phyloP scores from a whole-genome alignment of 108 stramenopile genomes.

The Stephanodiscus minutulus region DNA sequence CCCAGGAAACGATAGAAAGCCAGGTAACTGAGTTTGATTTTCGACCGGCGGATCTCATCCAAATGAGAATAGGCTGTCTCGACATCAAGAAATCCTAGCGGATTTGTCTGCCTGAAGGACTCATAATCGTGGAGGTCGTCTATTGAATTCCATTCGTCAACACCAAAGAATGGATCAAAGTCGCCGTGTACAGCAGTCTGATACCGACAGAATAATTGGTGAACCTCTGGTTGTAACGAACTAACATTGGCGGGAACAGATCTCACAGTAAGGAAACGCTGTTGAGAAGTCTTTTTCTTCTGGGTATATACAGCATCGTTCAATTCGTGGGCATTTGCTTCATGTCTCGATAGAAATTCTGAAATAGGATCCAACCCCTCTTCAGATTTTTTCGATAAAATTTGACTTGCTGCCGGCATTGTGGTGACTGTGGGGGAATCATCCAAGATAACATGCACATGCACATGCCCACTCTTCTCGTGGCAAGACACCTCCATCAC shows the following conservation, averaged over 20 bases:
- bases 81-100: constrained; percentile 38
- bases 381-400: background rate
- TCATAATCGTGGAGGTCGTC: constrained; percentile 29
- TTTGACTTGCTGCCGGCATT: background rate
- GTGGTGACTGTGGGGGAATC: constrained; percentile 6
- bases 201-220: constrained; percentile 67
- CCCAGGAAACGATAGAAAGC: constrained; percentile 77
- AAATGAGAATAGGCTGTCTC: constrained; percentile 53
- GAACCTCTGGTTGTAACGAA: constrained; percentile 76
- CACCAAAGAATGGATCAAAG: constrained; percentile 61
- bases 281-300: constrained; percentile 12
- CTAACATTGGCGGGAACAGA: constrained; percentile 71
- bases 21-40: constrained; percentile 37
- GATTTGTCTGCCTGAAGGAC: constrained; percentile 16
- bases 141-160: background rate
- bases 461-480: constrained; percentile 55
- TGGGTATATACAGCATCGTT: constrained; percentile 16
- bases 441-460: constrained; percentile 34
- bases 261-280: constrained; percentile 52
- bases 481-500: constrained; percentile 26
- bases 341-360: constrained; percentile 30
- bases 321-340: constrained; percentile 12
- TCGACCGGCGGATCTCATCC: constrained; percentile 31
- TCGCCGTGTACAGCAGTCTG: constrained; percentile 76
- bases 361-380: constrained; percentile 25